Evolutionary conservation across 768 basidiomycete genomes (phyloP).

Genomic region (Boletus pseudo-olivaceus): DNA sequence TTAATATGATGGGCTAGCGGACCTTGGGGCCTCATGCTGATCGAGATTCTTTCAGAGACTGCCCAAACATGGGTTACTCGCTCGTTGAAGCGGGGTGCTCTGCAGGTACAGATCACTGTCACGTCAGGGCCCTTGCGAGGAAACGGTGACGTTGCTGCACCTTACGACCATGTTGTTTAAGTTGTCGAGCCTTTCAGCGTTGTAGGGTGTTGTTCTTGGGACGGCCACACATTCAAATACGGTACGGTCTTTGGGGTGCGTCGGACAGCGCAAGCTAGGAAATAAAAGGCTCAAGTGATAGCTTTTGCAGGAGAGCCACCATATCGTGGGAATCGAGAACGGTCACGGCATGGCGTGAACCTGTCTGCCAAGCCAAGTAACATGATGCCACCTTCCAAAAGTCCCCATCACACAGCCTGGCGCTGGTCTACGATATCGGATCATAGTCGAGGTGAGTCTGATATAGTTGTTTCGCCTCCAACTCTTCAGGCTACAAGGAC

Average conservation of each 20-base stretch:
- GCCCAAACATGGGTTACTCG: constrained; percentile 8
- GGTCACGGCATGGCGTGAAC: background rate
- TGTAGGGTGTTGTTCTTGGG: background rate
- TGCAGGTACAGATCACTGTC: background rate
- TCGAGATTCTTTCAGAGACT: background rate
- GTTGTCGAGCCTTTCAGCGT: background rate
- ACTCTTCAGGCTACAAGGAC: constrained; percentile 6
- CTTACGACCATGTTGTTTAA: background rate
- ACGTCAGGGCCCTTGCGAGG: background rate
- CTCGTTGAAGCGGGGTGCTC: background rate
- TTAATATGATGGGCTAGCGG: background rate
- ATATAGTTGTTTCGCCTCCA: background rate
- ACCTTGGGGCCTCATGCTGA: background rate
- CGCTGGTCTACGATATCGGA: background rate
- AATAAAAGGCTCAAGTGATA: too few species aligned
- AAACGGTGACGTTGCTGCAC: background rate
- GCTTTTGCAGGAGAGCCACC: too few species aligned
- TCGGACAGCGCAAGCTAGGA: background rate
- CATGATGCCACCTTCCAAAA: background rate
- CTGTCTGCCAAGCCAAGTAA: background rate
- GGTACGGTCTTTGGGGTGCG: background rate
- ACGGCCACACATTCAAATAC: background rate
- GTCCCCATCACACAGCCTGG: background rate
- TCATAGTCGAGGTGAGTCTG: constrained; percentile 7
- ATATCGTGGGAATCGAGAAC: background rate